Conservation (phyloP, 768 basidiomycete genomes). For the Ramaria sp. region DNA sequence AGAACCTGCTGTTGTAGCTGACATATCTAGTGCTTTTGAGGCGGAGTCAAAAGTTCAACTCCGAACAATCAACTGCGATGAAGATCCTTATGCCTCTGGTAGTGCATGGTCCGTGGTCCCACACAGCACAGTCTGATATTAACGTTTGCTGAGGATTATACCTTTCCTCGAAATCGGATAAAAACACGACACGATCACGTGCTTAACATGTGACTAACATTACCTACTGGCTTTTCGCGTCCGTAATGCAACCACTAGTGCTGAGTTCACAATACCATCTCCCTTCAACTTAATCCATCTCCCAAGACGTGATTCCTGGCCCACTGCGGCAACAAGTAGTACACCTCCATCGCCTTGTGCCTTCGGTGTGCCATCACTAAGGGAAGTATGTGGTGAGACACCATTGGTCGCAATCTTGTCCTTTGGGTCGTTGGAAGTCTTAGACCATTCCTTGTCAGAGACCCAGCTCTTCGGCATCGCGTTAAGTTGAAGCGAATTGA, state of each 20-base stretch:
- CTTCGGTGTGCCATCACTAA: neutral
- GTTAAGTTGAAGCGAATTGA: constrained; percentile 85
- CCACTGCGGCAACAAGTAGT: constrained; percentile 69
- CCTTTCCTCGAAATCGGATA: too few species aligned
- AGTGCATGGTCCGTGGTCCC: too few species aligned
- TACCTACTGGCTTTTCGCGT: neutral
- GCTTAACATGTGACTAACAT: neutral
- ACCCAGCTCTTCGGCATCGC: constrained; percentile 33
- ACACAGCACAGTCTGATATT: too few species aligned
- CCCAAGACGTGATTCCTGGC: constrained; percentile 83
- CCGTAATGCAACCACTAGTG: constrained; percentile 48
- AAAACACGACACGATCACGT: too few species aligned
- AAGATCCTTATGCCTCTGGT: too few species aligned
- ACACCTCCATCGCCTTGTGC: constrained; percentile 15
- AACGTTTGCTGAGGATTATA: too few species aligned
- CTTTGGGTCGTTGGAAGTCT: neutral
- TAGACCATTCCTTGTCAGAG: constrained; percentile 33
- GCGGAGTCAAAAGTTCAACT: neutral
- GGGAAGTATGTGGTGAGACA: neutral
- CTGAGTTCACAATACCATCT: constrained; percentile 59
- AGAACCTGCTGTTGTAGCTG: neutral
- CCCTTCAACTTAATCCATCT: constrained; percentile 78
- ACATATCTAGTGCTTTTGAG: neutral
- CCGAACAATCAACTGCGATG: too few species aligned
- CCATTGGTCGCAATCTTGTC: neutral